Base-by-base conservation (phyloP, 805 yeast species). In the Myxozyma kluyveri region DNA sequence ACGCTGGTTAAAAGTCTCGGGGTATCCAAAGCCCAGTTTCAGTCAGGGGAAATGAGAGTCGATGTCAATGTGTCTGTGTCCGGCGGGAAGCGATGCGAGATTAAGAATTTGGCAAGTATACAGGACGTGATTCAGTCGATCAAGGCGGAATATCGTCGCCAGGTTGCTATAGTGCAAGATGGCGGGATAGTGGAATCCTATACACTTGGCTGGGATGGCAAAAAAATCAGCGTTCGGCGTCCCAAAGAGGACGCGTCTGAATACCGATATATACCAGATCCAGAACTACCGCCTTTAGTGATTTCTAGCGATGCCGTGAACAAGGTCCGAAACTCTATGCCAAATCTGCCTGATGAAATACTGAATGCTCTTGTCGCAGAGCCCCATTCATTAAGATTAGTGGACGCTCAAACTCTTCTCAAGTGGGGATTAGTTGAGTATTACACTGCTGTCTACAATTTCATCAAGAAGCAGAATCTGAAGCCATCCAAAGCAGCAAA, bases 201-300 rank as follows among this genome's bases (percentile, higher is more conserved):
- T 63, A 93, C 99, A 0, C 76, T 97, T 64, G 93, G 96, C 18
- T 93, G 97, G 96, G 83, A 84, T 62, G 97, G 96, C 1, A 68
- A 68, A 2, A 71, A 73, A 38, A 91, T 98, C 0, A 73, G 76
- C 41, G 75, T 78, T 45, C 69, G 85, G 45, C 78, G 99, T 64
- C 74, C 79, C 2, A 93, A 93, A 63, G 97, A 91, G 66, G 78
- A 79, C 36, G 78, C 87, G 0, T 77, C 86, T 10, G 99, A 93
- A 67, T 93, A 93, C 68, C 74, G 98, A 62, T 93, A 89, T 65
- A 84, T 91, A 77, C 96, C 98, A 0, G 99, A 93, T 66, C 87
- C 95, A 1, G 99, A 93, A 66, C 70, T 93, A 27, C 89, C 93
- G 0, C 67, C 70, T 1, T 69, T 90, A 3, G 53, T 62, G 14